Evolutionary conservation across 202 grass and related monocot species (phyloP).

Genomic region (Panicum virgatum): DNA sequence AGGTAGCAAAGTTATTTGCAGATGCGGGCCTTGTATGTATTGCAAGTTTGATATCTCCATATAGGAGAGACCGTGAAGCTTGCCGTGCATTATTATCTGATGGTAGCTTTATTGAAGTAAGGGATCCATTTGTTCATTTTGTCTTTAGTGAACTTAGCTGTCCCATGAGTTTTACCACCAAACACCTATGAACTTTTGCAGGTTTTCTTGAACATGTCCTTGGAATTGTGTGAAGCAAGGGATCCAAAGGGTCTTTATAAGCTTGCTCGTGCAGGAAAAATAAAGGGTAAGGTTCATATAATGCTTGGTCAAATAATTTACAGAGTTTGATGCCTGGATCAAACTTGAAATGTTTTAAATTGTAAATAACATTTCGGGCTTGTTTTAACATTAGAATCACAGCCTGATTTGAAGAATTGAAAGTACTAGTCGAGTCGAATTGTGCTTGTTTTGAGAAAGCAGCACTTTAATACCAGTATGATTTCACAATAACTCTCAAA

Average conservation of each 20-base stretch:
- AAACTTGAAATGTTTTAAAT: constrained; percentile 3
- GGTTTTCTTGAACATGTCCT: constrained; percentile 99
- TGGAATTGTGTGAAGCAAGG: constrained; percentile 92
- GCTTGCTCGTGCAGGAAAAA: constrained; percentile 93
- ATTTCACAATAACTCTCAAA: not conserved
- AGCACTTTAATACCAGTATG: not conserved
- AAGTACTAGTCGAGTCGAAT: not conserved
- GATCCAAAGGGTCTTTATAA: constrained; percentile 98
- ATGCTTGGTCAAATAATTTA: constrained; percentile 17
- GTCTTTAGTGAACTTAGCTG: not conserved
- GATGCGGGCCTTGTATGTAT: constrained; percentile 89
- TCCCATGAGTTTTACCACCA: not conserved
- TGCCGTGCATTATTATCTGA: constrained; percentile 80
- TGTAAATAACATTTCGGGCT: not conserved
- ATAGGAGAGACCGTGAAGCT: constrained; percentile 72
- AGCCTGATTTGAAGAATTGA: not conserved
- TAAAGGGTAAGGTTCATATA: constrained; percentile 66
- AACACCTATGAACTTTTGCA: constrained; percentile 30
- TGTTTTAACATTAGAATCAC: not conserved
- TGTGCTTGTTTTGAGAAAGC: not conserved
- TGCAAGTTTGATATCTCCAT: constrained; percentile 98
- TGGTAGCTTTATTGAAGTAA: constrained; percentile 84
- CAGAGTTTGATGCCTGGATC: not conserved
- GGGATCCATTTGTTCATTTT: constrained; percentile 17
- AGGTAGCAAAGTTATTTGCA: constrained; percentile 94